Conservation (phyloP, 2,329 filamentous ascomycete genomes). For the Hypoxylon sp. region DNA sequence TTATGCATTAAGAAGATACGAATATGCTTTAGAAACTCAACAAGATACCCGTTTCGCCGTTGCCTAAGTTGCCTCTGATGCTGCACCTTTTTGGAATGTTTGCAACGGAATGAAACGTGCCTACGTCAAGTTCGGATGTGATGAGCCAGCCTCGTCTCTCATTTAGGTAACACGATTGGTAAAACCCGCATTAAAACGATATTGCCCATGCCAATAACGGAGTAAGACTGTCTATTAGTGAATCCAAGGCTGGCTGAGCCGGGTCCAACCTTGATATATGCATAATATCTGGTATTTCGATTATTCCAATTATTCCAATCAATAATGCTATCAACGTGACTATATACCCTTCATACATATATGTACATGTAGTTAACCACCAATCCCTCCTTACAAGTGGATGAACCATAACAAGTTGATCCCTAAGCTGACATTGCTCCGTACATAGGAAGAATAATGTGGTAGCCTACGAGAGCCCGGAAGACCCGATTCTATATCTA, state of each 20-base stretch:
- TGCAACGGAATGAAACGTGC: conserved; percentile 26
- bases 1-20: neutral
- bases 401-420: neutral
- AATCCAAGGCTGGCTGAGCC: conserved; percentile 25
- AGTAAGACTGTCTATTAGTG: conserved; percentile 24
- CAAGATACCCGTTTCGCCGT: conserved; percentile 21
- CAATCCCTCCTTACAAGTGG: neutral
- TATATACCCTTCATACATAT: conserved; percentile 6
- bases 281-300: conserved; percentile 10
- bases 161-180: conserved; percentile 33
- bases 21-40: conserved; percentile 5
- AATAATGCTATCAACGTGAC: neutral
- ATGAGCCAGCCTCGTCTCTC: conserved; percentile 37
- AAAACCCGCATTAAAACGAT: conserved; percentile 32
- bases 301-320: too few relatives aligned
- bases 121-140: conserved; percentile 23
- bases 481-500: conserved; percentile 11
- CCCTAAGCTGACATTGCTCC: neutral
- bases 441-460: neutral
- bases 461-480: neutral
- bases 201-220: conserved; percentile 20
- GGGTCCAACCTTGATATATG: conserved; percentile 4
- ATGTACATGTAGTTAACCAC: neutral
- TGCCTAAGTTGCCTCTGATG: conserved; percentile 18
- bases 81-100: conserved; percentile 18